These are phyloP conservation scores for Myxozyma udenii DNA, from an alignment of 805 yeast species.

Conservation along the genomic window DNA sequence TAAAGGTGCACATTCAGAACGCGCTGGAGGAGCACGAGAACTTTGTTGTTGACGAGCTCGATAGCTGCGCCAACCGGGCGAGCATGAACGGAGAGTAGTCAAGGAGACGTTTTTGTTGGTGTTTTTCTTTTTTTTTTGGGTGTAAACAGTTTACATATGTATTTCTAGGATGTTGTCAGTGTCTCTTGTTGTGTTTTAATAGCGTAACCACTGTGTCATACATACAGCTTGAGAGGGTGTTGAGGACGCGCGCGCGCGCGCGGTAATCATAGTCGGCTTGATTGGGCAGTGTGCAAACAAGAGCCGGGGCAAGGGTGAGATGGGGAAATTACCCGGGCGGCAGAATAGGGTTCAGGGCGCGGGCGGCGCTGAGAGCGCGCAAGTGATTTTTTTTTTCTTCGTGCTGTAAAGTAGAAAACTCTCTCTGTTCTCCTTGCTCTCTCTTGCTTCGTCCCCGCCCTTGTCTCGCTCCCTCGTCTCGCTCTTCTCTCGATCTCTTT, in stretches of 20 bases:
- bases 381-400: slow-evolving; percentile 3
- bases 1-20: slow-evolving; percentile 65
- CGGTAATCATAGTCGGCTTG: too few relatives aligned
- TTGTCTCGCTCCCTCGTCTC: background rate
- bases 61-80: slow-evolving; percentile 12
- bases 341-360: background rate
- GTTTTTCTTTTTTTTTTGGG: too few relatives aligned
- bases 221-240: background rate
- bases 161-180: too few relatives aligned
- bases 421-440: slow-evolving; percentile 9
- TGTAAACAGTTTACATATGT: too few relatives aligned
- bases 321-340: background rate
- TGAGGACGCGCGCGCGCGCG: background rate
- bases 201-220: too few relatives aligned
- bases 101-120: too few relatives aligned
- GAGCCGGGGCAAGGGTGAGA: slow-evolving; percentile 39
- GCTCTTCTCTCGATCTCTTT: slow-evolving; percentile 12
- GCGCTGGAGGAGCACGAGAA: slow-evolving; percentile 59
- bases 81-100: too few relatives aligned
- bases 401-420: too few relatives aligned
- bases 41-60: slow-evolving; percentile 44
- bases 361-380: background rate
- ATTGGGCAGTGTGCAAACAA: background rate
- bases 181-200: too few relatives aligned
- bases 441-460: background rate